Percentiles rank a stretch among this genome's conserved stretches.
Evolutionary conservation across 1,139 yeast species (phyloP).

Genomic region (Saccharomyces pastorianus): DNA sequence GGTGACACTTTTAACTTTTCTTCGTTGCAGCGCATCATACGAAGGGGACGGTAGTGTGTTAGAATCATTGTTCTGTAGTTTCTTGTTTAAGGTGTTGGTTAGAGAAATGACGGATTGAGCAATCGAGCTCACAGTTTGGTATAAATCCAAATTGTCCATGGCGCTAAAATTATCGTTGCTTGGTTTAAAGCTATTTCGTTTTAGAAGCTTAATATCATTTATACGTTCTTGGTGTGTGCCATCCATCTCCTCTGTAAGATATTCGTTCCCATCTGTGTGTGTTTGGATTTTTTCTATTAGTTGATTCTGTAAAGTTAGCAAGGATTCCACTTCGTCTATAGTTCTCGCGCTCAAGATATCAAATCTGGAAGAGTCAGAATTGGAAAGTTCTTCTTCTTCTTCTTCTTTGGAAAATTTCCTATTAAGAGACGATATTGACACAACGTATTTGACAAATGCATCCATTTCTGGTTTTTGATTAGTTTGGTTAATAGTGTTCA

Average conservation of each 20-base stretch:
- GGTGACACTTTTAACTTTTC: slow-evolving; percentile 19
- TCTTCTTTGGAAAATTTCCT: slow-evolving; percentile 7
- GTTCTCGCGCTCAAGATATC: slow-evolving; percentile 76
- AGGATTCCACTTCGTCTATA: slow-evolving; percentile 55
- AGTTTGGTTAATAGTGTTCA: not conserved
- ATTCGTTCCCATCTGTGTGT: slow-evolving; percentile 3
- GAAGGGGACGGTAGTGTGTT: slow-evolving; percentile 17
- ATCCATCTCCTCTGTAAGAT: not conserved
- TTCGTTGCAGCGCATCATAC: slow-evolving; percentile 17
- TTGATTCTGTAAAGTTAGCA: slow-evolving; percentile 33
- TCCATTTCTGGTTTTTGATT: slow-evolving; percentile 24
- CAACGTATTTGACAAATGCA: slow-evolving; percentile 35
- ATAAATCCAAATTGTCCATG: slow-evolving; percentile 31
- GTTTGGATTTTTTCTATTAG: slow-evolving; percentile 22
- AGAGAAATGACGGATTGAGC: slow-evolving; percentile 30
- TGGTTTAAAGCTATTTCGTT: slow-evolving; percentile 3
- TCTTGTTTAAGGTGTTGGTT: slow-evolving; percentile 21
- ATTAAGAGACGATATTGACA: slow-evolving; percentile 34
- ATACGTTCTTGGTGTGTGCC: not conserved
- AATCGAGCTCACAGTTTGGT: slow-evolving; percentile 29
- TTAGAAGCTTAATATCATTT: not conserved
- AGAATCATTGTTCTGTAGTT: slow-evolving; percentile 6
- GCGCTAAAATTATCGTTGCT: slow-evolving; percentile 18
- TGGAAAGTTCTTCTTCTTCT: slow-evolving; percentile 16
- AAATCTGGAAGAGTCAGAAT: slow-evolving; percentile 40